phyloP scores from a whole-genome alignment of 768 basidiomycete genomes.

The Tephrocybe sp. region DNA sequence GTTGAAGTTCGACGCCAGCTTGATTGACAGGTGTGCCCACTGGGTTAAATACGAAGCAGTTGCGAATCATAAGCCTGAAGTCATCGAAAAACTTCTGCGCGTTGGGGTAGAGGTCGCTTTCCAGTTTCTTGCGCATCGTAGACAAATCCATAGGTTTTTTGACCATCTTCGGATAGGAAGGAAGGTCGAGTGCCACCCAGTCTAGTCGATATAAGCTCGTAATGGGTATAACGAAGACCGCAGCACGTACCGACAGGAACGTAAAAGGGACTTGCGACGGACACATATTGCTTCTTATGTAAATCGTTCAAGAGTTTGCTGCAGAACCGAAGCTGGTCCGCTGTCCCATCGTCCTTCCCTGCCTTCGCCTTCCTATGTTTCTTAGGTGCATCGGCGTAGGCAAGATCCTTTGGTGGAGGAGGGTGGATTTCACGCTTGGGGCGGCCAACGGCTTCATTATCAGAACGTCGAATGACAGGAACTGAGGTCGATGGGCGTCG shows the following conservation, averaged over 20 bases:
- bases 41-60: conserved; percentile 92
- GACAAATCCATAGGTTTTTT: conserved; percentile 96
- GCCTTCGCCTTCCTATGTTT: conserved; percentile 62
- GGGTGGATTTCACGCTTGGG: conserved; percentile 98
- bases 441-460: conserved; percentile 59
- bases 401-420: conserved; percentile 87
- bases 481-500: conserved; percentile 80
- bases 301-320: conserved; percentile 71
- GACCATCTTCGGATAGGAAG: conserved; percentile 81
- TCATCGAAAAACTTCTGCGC: conserved; percentile 84
- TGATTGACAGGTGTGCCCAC: conserved; percentile 82
- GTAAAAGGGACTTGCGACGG: conserved; percentile 80
- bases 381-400: conserved; percentile 76
- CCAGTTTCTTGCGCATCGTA: conserved; percentile 85
- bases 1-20: conserved; percentile 82
- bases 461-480: conserved; percentile 81
- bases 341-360: conserved; percentile 61
- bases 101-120: conserved; percentile 70
- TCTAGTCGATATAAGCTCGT: conserved; percentile 42
- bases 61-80: conserved; percentile 92
- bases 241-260: conserved; percentile 83
- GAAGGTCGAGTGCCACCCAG: conserved; percentile 73
- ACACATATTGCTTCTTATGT: conserved; percentile 73
- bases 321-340: conserved; percentile 86
- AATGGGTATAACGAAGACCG: conserved; percentile 9